Base-by-base conservation (phyloP, 164 flowering plant genomes). In the Kalanchoe fedtschenkoi region DNA sequence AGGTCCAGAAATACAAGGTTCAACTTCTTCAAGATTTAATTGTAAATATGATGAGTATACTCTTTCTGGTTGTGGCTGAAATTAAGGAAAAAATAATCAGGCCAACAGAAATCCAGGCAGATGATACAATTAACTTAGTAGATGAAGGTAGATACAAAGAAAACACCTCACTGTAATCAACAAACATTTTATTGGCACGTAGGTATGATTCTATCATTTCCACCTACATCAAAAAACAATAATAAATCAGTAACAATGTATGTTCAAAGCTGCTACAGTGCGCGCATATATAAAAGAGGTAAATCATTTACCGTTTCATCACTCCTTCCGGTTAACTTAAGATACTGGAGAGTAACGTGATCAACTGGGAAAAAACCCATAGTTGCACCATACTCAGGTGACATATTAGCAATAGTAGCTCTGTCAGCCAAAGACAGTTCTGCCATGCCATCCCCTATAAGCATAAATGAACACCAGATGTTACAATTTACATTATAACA, bases 351-450 rank as follows among this genome's bases (percentile, higher is more conserved):
- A 54, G 97, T 88, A 55, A 91, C 89, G 75, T 79, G 88, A 78
- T 91, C 97, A 10, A 91, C 97, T 37, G 95, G 97, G 84, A 91
- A 91, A 80, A 91, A 91, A 16, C 97, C 97, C 96, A 91, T 91
- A 38, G 97, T 91, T 66, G 97, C 97, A 62, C 97, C 97, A 84
- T 91, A 91, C 72, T 91, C 96, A 53, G 97, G 97, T 61, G 97
- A 91, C 97, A 91, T 91, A 62, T 91, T 88, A 26, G 96, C 96
- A 69, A 88, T 91, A 21, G 97, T 91, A 24, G 97, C 97, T 68
- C 97, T 80, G 70, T 91, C 97, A 63, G 97, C 96, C 54, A 91
- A 69, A 60, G 97, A 83, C 34, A 88, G 71, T 64, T 85, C 75
- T 51, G 82, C 72, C 91, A 91, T 81, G 62, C 97, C 97, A 67